Base-by-base conservation (phyloP, 2,329 filamentous ascomycete genomes). In the Coleophoma eucalyptorum region DNA sequence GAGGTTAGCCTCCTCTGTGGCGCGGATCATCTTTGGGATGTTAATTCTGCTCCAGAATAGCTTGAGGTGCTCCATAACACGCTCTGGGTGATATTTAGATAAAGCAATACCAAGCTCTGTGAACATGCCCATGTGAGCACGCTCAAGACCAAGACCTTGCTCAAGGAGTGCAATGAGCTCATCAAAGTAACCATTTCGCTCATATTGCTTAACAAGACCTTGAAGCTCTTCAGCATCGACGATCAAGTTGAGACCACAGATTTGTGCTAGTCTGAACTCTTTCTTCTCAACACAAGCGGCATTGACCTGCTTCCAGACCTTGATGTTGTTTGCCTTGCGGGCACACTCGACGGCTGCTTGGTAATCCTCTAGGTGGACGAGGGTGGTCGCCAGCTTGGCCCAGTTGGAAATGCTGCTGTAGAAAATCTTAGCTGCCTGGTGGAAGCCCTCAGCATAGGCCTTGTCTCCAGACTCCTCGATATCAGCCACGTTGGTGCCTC, bases 281-380 rank as follows among this genome's bases (percentile, higher is more conserved):
- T 96, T 97, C 84, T 97, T 99, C 55, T 83, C 84, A 58, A 99
- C 89, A 67, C 94, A 99, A 19, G 93, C 94, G 66, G 90, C 88
- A 73, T 97, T 95, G 60, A 99, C 94, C 72, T 99, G 90, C 74
- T 94, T 96, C 94, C 94, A 99, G 48, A 99, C 94, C 77, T 96
- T 97, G 72, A 97, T 92, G 72, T 90, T 97, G 79, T 97, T 99
- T 63, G 94, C 94, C 76, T 99, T 97, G 69, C 94, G 89, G 21
- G 95, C 94, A 65, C 91, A 97, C 69, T 99, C 94, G 40, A 99
- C 94, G 43, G 94, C 94, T 61, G 90, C 90, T 72, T 99, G 95
- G 76, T 99, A 97, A 62, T 99, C 94, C 58, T 86, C 88, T 6
- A 99, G 84, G 69, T 97, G 91, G n/a, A 99, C 94, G 54, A 97